These are phyloP conservation scores for Alternaria viburni DNA, from an alignment of 2,329 filamentous ascomycete genomes.

Conservation along the genomic window DNA sequence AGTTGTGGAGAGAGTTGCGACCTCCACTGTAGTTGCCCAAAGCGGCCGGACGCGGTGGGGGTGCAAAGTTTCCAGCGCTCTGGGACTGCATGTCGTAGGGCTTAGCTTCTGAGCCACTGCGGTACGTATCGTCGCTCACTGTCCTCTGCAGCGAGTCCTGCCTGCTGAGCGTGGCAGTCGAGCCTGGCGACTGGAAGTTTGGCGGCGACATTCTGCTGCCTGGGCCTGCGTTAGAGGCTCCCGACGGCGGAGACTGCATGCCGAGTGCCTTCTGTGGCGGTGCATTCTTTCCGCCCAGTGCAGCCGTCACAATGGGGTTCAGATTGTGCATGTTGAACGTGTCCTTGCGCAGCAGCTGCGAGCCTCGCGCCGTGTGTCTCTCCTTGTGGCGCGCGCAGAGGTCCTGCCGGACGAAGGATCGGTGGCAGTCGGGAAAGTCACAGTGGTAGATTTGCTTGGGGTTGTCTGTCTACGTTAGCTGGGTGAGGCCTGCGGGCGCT, in stretches of 20 bases:
- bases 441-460: constrained; percentile 95
- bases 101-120: constrained; percentile 38
- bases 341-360: constrained; percentile 76
- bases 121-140: constrained; percentile 47
- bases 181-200: constrained; percentile 40
- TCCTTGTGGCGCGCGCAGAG: constrained; percentile 73
- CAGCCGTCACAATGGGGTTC: constrained; percentile 51
- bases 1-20: constrained; percentile 43
- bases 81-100: constrained; percentile 46
- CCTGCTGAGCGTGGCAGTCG: constrained; percentile 35
- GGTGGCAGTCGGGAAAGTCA: constrained; percentile 87
- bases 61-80: constrained; percentile 42
- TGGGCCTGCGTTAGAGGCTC: constrained; percentile 24
- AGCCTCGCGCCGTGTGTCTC: constrained; percentile 67
- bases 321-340: constrained; percentile 62
- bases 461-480: constrained; percentile 64
- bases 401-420: constrained; percentile 92
- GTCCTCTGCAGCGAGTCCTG: constrained; percentile 42
- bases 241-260: constrained; percentile 43
- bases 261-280: constrained; percentile 25
- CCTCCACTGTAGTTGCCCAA: constrained; percentile 40
- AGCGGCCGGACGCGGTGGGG: constrained; percentile 44
- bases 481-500: neutral
- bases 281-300: constrained; percentile 42
- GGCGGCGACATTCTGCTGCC: constrained; percentile 46